These are phyloP conservation scores for Solanum tacnaense DNA, from an alignment of 257 asterid genomes.

Conservation along the genomic window DNA sequence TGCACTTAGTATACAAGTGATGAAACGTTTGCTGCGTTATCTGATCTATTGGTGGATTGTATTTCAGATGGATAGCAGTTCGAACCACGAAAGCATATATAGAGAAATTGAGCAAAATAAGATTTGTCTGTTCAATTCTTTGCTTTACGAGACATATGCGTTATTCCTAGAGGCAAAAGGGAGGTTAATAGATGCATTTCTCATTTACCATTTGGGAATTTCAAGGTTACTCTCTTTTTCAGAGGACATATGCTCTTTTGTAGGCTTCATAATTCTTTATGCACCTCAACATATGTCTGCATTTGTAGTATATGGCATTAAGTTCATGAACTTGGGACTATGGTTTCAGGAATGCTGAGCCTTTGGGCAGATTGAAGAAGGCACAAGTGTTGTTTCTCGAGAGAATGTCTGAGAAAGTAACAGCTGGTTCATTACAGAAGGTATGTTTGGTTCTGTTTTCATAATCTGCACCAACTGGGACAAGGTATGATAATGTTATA, in stretches of 20 bases:
- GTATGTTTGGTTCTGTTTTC: slow-evolving; percentile 24
- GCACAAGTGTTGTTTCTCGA: slow-evolving; percentile 91
- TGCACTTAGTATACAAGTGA: neutral
- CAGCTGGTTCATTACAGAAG: slow-evolving; percentile 45
- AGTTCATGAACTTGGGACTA: neutral
- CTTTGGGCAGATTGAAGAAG: slow-evolving; percentile 79
- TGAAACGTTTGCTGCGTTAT: neutral
- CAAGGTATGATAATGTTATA: neutral
- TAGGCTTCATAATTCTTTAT: neutral
- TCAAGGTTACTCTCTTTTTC: slow-evolving; percentile 41
- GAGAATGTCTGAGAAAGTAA: slow-evolving; percentile 71
- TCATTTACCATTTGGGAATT: slow-evolving; percentile 76
- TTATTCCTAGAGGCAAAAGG: slow-evolving; percentile 73
- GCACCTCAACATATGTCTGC: neutral
- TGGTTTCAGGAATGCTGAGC: slow-evolving; percentile 62
- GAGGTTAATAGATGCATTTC: slow-evolving; percentile 59
- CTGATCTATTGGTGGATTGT: neutral
- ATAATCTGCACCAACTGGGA: neutral
- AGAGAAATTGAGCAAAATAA: slow-evolving; percentile 50
- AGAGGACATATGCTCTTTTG: neutral
- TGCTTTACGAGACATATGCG: slow-evolving; percentile 70
- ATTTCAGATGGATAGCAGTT: slow-evolving; percentile 70
- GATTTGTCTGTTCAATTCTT: slow-evolving; percentile 50
- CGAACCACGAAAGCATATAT: slow-evolving; percentile 51
- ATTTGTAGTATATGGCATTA: neutral